Evolutionary conservation across 164 flowering plant genomes (phyloP).

Genomic region (Chloranthus sessilifolius): DNA sequence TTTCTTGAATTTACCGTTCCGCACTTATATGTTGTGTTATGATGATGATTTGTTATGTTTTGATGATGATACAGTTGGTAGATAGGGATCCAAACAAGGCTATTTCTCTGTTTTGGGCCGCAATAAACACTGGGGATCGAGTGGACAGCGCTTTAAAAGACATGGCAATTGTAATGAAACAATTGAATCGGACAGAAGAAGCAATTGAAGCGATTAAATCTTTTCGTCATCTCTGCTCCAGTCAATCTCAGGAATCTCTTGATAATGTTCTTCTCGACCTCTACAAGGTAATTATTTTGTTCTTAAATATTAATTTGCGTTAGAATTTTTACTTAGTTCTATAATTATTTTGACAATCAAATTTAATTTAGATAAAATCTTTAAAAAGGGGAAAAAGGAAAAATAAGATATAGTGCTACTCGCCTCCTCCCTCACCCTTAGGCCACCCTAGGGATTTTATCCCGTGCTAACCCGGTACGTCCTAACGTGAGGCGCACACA

Average conservation of each 20-base stretch:
- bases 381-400: no score
- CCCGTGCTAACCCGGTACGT: no score
- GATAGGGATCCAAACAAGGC: conserved; percentile 74
- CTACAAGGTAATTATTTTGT: conserved; percentile 52
- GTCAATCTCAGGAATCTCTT: conserved; percentile 72
- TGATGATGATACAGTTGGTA: conserved; percentile 37
- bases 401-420: no score
- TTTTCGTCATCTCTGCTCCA: conserved; percentile 71
- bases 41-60: neutral
- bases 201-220: conserved; percentile 92
- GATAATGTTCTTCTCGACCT: conserved; percentile 85
- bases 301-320: neutral
- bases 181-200: conserved; percentile 74
- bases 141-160: conserved; percentile 90
- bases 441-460: no score
- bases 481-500: no score
- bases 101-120: conserved; percentile 74
- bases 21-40: no score
- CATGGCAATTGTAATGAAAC: conserved; percentile 93
- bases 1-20: no score
- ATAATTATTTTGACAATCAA: neutral
- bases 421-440: no score
- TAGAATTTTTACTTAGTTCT: neutral
- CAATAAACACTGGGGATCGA: conserved; percentile 78
- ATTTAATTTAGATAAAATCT: no score